Conservation (phyloP, 2,329 filamentous ascomycete genomes). For the Zelopaecilomyces penicillatus region DNA sequence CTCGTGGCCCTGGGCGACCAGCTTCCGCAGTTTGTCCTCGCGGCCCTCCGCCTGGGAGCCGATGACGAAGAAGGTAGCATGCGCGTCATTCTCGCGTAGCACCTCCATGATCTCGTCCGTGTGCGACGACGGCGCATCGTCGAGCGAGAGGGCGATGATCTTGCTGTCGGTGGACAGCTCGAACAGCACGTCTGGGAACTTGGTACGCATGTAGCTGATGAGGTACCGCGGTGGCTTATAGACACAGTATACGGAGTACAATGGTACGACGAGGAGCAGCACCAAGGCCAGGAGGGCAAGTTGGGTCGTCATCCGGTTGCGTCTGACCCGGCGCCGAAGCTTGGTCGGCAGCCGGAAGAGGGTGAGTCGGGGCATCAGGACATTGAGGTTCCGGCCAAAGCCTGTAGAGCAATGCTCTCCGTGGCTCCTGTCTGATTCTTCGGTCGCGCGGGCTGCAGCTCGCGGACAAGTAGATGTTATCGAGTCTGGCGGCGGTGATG, state of each 20-base stretch:
- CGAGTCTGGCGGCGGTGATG: too few species aligned
- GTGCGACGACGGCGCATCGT: slow-evolving; percentile 71
- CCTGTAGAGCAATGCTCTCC: too few species aligned
- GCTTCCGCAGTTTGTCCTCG: slow-evolving; percentile 45
- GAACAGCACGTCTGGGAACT: slow-evolving; percentile 75
- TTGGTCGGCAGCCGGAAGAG: slow-evolving; percentile 48
- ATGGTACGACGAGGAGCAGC: slow-evolving; percentile 28
- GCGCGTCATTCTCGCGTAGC: slow-evolving; percentile 56
- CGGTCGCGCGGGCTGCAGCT: too few species aligned
- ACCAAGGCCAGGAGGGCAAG: slow-evolving; percentile 30
- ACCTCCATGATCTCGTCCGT: slow-evolving; percentile 63
- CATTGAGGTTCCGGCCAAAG: neutral
- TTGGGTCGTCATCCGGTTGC: slow-evolving; percentile 50
- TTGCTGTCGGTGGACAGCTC: slow-evolving; percentile 52
- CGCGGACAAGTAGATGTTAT: too few species aligned
- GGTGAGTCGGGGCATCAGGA: slow-evolving; percentile 31
- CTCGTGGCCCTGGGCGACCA: slow-evolving; percentile 58
- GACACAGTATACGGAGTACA: slow-evolving; percentile 53
- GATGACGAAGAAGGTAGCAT: slow-evolving; percentile 84
- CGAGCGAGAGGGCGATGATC: slow-evolving; percentile 74
- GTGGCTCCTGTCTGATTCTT: too few species aligned
- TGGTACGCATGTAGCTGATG: slow-evolving; percentile 60
- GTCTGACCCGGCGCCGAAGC: slow-evolving; percentile 48
- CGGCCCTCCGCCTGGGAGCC: slow-evolving; percentile 60
- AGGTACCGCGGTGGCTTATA: slow-evolving; percentile 73